Conservation (phyloP, 2,329 filamentous ascomycete genomes). For the Fusarium marasasianum region DNA sequence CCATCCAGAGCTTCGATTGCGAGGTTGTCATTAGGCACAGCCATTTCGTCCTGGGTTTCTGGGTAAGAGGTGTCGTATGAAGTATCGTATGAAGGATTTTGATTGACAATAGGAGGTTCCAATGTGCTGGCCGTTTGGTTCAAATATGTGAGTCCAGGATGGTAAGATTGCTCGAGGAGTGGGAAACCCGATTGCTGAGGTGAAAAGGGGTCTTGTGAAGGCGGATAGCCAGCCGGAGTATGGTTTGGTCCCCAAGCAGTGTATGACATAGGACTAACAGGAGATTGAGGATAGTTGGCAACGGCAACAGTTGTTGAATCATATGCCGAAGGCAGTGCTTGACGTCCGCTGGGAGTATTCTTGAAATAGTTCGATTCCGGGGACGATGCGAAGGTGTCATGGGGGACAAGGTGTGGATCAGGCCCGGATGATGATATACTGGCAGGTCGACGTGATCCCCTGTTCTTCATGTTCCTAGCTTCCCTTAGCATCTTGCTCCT, state of each 20-base stretch:
- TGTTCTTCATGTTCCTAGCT: conserved; percentile 14
- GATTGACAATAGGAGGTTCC: neutral
- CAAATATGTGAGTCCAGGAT: conserved; percentile 5
- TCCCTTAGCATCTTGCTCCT: conserved; percentile 15
- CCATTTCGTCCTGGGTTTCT: conserved; percentile 19
- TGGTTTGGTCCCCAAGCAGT: conserved; percentile 20
- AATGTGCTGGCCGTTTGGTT: conserved; percentile 1
- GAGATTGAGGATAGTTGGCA: conserved; percentile 22
- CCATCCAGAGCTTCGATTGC: conserved; percentile 59
- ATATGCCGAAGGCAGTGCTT: conserved; percentile 4
- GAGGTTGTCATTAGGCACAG: conserved; percentile 46
- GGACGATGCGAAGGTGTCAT: conserved; percentile 21
- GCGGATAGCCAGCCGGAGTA: conserved; percentile 22
- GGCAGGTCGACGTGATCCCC: conserved; percentile 19
- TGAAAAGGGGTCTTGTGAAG: conserved; percentile 10
- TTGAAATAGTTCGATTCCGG: conserved; percentile 27
- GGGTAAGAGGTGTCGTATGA: conserved; percentile 5
- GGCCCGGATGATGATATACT: conserved; percentile 19
- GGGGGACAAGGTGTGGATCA: conserved; percentile 13
- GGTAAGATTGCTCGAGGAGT: conserved; percentile 11
- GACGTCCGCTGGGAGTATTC: conserved; percentile 3
- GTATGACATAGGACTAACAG: conserved; percentile 4
- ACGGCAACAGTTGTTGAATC: conserved; percentile 1
- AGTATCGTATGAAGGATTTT: conserved; percentile 1
- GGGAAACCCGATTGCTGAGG: conserved; percentile 6